Conservation (phyloP, 345 rosid species). For the Odontarrhena argentea region DNA sequence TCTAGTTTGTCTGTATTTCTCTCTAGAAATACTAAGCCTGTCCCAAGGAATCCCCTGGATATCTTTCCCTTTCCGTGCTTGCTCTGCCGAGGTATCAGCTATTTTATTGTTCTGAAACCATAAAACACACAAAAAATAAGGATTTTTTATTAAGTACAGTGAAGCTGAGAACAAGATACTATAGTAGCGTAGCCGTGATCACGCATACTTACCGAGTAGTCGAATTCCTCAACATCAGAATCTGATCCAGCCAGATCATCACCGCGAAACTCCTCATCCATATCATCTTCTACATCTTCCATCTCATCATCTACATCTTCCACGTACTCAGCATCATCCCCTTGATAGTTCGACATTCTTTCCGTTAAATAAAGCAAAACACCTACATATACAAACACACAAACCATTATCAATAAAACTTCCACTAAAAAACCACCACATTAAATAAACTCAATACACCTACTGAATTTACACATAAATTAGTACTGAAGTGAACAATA, state of each 20-base stretch:
- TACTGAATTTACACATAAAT: not conserved
- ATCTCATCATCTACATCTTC: conserved; percentile 67
- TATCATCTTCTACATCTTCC: conserved; percentile 64
- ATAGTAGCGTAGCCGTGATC: conserved; percentile 31
- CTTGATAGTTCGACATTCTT: conserved; percentile 66
- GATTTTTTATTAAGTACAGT: not conserved
- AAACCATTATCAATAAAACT: not conserved
- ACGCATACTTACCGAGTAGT: conserved; percentile 47
- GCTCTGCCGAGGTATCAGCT: conserved; percentile 76
- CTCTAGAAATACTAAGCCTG: conserved; percentile 80
- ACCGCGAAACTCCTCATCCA: conserved; percentile 53
- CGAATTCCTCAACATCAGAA: conserved; percentile 73
- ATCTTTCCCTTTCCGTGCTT: conserved; percentile 87
- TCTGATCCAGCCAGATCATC: conserved; percentile 55
- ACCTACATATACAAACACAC: conserved; percentile 30
- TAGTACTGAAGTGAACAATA: not conserved
- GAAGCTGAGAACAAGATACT: conserved; percentile 34
- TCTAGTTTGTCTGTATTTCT: conserved; percentile 85
- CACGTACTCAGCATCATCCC: conserved; percentile 63
- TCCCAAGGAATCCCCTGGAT: conserved; percentile 99
- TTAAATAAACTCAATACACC: not conserved
- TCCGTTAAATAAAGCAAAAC: conserved; percentile 31
- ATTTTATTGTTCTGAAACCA: conserved; percentile 54
- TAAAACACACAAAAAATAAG: not conserved
- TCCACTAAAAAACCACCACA: not conserved